Conservation (phyloP, 2,329 filamentous ascomycete species). For the Colletotrichum caudatum region DNA sequence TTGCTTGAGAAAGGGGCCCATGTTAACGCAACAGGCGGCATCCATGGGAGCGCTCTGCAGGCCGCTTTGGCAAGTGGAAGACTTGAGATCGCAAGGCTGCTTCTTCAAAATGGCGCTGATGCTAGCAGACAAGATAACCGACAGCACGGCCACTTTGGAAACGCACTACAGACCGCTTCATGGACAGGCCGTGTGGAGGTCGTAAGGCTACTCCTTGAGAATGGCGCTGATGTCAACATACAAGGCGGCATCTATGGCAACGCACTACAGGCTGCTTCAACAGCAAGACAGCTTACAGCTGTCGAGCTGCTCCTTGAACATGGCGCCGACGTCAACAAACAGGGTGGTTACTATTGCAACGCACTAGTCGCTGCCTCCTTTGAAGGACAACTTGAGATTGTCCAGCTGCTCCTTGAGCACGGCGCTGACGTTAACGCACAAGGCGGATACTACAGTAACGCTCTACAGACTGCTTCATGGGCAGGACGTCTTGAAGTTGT, state of each 20-base stretch:
- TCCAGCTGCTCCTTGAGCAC: background rate
- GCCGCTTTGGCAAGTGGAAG: background rate
- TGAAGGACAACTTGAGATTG: background rate
- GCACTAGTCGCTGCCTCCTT: background rate
- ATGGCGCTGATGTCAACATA: too few species aligned
- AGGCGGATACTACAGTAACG: background rate
- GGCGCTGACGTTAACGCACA: background rate
- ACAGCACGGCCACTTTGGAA: background rate
- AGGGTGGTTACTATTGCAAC: background rate
- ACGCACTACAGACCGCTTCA: background rate
- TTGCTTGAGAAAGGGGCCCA: background rate
- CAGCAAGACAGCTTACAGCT: background rate
- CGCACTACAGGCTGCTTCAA: background rate
- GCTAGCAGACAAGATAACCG: background rate
- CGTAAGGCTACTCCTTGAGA: background rate
- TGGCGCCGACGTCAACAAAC: too few species aligned
- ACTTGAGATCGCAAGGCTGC: accelerated
- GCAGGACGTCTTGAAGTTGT: background rate
- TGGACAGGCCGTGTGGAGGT: background rate
- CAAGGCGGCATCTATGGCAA: background rate
- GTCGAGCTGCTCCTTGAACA: too few species aligned
- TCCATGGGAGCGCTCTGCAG: background rate
- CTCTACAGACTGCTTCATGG: background rate
- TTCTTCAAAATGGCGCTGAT: background rate
- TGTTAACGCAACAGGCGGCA: slow-evolving; percentile 5